Evolutionary conservation across 1,139 yeast species (phyloP), one percentile per base, ranked within the genome.

Genomic region (Insectozyma bohioensis): DNA sequence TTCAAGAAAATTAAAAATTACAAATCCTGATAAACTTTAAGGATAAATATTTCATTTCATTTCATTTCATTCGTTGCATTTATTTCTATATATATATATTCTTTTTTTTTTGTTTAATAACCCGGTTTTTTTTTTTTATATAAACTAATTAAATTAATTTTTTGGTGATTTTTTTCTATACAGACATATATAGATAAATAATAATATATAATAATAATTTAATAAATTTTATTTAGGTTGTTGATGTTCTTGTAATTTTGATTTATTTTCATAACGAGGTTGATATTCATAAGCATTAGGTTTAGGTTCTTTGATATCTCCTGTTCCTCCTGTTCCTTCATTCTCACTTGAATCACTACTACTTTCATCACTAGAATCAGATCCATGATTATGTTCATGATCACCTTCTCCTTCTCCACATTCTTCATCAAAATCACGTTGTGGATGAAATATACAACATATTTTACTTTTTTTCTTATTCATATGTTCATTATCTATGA

Each of bases 381-480:
- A 15, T 15, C 12, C 17, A 12, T 33, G 34, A 11, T 35, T 24
- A 13, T 35, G 34, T 15, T 40, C 33, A 9, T 33, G 30, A 8
- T 36, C 30, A 11, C 28, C 20, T 11, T 36, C 19, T 16, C 31
- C 34, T 19, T 41, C 39, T 10, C 32, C 42, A 2, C 28, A 24
- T 22, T 39, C 78, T 39, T 78, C 85, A 22, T 78, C 92, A 49
- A 80, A 83, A 45, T 78, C 82, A 23, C 79, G 67, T 31, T 82
- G 84, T 2, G 95, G 95, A 51, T 87, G 95, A 62, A 83, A 92
- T 14, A 92, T 90, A 48, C 98, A 90, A 54, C 98, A 92, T n/a
- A 90, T 82, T 58, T 90, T 92, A 12, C 95, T 77, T 56, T 87
- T 88, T 63, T 90, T 90, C 63, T 77, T 85, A 51, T 82, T 75